Evolutionary conservation across 768 basidiomycete species (phyloP).

Genomic region (Podaxis sp.): DNA sequence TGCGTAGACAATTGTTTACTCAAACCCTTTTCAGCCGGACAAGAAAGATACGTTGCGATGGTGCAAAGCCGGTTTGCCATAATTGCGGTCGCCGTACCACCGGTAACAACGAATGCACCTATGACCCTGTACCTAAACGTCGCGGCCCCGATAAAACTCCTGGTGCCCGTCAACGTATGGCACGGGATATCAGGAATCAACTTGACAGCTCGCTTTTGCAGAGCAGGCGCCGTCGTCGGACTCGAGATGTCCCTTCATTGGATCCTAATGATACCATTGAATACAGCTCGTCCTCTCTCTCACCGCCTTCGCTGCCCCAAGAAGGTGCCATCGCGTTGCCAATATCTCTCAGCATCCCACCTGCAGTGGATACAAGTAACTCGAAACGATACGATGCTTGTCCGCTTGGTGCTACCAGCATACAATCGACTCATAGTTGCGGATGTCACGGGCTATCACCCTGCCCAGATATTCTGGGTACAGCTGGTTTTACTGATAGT

Average conservation of each 20-base stretch:
- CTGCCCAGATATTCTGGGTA: slow-evolving; percentile 23
- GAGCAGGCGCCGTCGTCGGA: slow-evolving; percentile 34
- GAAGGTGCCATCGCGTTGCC: slow-evolving; percentile 4
- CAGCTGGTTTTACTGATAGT: neutral
- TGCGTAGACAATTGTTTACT: slow-evolving; percentile 7
- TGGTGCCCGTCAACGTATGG: slow-evolving; percentile 71
- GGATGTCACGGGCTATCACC: slow-evolving; percentile 30
- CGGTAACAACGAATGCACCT: slow-evolving; percentile 50
- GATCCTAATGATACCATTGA: neutral
- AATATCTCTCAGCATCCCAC: neutral
- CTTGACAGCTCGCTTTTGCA: slow-evolving; percentile 24
- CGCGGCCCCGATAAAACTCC: slow-evolving; percentile 78
- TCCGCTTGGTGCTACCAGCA: slow-evolving; percentile 11
- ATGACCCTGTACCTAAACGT: slow-evolving; percentile 72
- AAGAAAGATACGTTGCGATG: slow-evolving; percentile 82
- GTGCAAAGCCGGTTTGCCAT: slow-evolving; percentile 72
- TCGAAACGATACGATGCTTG: neutral
- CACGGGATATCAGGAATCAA: slow-evolving; percentile 38
- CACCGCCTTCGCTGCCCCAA: neutral
- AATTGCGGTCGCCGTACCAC: slow-evolving; percentile 61
- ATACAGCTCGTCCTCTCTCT: slow-evolving; percentile 4
- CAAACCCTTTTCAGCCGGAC: slow-evolving; percentile 48
- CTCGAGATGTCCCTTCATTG: slow-evolving; percentile 17
- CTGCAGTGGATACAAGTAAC: neutral
- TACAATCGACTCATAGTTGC: slow-evolving; percentile 23